A percentile compares a stretch with the other conserved stretches of the same genome.
phyloP scores from a whole-genome alignment of 352 stramenopile species.

The Phytophthora chlamydospora region DNA sequence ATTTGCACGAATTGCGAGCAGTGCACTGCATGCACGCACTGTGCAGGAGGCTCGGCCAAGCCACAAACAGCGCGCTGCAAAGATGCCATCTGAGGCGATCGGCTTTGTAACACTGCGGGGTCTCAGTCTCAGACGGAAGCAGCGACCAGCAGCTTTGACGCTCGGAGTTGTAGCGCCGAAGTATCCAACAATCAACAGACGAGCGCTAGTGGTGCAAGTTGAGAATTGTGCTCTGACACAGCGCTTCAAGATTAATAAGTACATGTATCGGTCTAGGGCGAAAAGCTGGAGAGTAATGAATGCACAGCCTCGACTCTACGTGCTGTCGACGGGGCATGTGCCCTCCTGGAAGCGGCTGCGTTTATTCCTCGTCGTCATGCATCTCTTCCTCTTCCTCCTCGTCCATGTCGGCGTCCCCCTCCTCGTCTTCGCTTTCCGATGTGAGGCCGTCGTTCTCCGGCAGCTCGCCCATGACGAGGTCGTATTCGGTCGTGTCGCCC shows the following conservation, averaged over 20 bases:
- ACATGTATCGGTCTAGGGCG: conserved; percentile 33
- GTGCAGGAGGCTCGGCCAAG: background rate
- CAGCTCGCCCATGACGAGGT: conserved; percentile 81
- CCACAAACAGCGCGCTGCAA: conserved; percentile 3
- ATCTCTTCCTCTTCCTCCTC: conserved; percentile 55
- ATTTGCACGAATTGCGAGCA: conserved; percentile 9
- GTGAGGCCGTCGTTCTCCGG: conserved; percentile 81
- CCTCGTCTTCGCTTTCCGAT: conserved; percentile 61
- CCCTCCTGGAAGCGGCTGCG: conserved; percentile 10
- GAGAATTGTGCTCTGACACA: conserved; percentile 17
- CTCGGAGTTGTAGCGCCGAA: too few relatives aligned
- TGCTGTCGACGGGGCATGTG: conserved; percentile 22
- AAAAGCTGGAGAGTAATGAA: conserved; percentile 25
- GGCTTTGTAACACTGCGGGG: too few relatives aligned
- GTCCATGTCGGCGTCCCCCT: conserved; percentile 41
- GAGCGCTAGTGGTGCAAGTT: background rate
- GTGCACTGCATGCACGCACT: too few relatives aligned
- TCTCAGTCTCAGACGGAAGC: too few relatives aligned
- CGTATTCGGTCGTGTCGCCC: conserved; percentile 83
- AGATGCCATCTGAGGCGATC: background rate
- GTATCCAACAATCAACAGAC: too few relatives aligned
- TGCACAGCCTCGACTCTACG: conserved; percentile 23
- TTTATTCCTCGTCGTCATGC: conserved; percentile 47
- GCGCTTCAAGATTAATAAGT: conserved; percentile 38
- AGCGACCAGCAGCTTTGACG: too few relatives aligned